Percentiles rank a stretch among this genome's conserved stretches.
Evolutionary conservation across 225 moss, liverwort and hornwort species (phyloP).

Genomic region (Pseudisothecium myosuroides): DNA sequence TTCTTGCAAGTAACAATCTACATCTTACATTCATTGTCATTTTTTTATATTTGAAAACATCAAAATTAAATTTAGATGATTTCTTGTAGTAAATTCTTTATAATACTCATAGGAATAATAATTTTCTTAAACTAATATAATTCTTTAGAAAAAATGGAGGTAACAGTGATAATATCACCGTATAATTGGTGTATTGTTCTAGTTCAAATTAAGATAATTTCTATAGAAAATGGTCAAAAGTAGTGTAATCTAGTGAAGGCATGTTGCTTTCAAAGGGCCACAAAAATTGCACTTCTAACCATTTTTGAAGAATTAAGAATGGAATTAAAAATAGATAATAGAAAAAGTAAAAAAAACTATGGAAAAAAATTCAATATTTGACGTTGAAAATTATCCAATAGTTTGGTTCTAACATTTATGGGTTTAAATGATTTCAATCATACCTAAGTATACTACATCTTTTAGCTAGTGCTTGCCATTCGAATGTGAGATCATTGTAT

Average conservation of each 20-base stretch:
- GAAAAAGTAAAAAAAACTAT: background rate
- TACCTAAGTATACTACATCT: background rate
- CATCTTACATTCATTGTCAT: too few species aligned
- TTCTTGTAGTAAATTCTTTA: background rate
- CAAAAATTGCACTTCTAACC: background rate
- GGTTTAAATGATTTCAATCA: background rate
- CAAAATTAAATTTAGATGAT: background rate
- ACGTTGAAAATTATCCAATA: background rate
- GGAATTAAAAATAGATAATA: background rate
- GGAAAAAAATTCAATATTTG: background rate
- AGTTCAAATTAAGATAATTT: background rate
- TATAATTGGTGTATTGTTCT: too few species aligned
- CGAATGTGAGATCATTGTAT: too few species aligned
- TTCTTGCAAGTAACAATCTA: background rate
- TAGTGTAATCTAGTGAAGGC: background rate
- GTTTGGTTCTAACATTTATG: background rate
- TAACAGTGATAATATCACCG: background rate
- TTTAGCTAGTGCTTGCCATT: background rate
- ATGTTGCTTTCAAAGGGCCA: background rate
- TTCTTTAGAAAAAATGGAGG: background rate
- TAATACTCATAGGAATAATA: background rate
- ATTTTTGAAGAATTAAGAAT: background rate
- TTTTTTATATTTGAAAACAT: background rate
- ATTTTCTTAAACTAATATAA: background rate
- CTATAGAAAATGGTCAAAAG: background rate